Evolutionary conservation across 2,329 filamentous ascomycete species (phyloP).

Genomic region (Phialophora macrospora): DNA sequence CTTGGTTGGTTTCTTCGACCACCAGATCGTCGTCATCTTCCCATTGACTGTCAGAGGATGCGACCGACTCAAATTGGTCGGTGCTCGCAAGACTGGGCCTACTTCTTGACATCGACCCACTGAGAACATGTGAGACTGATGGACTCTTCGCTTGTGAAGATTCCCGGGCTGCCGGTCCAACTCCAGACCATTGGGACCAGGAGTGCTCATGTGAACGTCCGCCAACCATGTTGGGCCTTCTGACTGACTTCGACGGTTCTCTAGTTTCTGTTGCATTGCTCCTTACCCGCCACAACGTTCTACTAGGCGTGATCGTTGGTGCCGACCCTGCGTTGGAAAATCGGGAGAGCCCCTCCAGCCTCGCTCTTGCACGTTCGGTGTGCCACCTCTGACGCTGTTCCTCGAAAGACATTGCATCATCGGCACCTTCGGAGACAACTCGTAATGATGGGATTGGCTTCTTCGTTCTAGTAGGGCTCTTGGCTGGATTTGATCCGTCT

Average conservation of each 20-base stretch:
- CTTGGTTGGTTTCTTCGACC: slow-evolving; percentile 36
- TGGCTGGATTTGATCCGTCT: slow-evolving; percentile 12
- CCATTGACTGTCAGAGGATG: slow-evolving; percentile 28
- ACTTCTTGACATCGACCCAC: slow-evolving; percentile 7
- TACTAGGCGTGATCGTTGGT: slow-evolving; percentile 8
- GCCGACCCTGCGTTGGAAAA: slow-evolving; percentile 34
- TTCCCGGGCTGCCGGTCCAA: slow-evolving; percentile 17
- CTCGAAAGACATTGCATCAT: slow-evolving; percentile 24
- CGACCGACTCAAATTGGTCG: slow-evolving; percentile 34
- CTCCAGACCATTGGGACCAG: slow-evolving; percentile 28
- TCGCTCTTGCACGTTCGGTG: slow-evolving; percentile 34
- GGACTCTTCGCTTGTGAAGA: slow-evolving; percentile 6
- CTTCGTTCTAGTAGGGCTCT: slow-evolving; percentile 6
- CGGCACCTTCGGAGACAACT: slow-evolving; percentile 15
- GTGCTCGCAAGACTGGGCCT: slow-evolving; percentile 27
- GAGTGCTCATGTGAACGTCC: slow-evolving; percentile 16
- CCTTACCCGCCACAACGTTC: slow-evolving; percentile 2
- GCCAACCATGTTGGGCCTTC: neutral
- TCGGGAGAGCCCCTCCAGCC: slow-evolving; percentile 29
- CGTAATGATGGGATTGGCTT: slow-evolving; percentile 10
- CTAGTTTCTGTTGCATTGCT: neutral
- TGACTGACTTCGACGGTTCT: slow-evolving; percentile 5
- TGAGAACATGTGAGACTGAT: neutral
- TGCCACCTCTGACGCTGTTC: slow-evolving; percentile 32
- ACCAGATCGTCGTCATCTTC: slow-evolving; percentile 38